Evolutionary conservation across 352 stramenopile species (phyloP).

Genomic region (Globisporangium polare): DNA sequence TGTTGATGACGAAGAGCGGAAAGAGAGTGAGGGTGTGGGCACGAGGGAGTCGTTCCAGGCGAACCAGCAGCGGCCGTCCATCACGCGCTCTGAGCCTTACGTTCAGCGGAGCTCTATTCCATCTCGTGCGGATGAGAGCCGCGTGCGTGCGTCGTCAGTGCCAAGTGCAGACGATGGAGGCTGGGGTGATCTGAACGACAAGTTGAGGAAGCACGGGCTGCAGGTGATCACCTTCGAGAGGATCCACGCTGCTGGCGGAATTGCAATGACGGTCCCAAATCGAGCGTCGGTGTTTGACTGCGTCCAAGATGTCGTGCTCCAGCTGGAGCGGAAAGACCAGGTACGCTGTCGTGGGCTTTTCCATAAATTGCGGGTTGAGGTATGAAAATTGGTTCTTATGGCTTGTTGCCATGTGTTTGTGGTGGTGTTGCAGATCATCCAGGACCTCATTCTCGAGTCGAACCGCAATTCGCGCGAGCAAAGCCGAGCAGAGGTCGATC

Average conservation of each 20-base stretch:
- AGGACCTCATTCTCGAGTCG: constrained; percentile 70
- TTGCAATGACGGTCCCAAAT: constrained; percentile 28
- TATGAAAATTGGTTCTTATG: not conserved
- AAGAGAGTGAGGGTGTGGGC: not conserved
- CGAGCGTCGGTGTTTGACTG: constrained; percentile 47
- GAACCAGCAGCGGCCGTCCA: not conserved
- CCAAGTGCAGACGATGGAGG: not conserved
- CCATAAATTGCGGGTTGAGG: not conserved
- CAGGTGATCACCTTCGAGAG: constrained; percentile 37
- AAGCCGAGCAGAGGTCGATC: constrained; percentile 37
- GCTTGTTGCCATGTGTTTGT: not conserved
- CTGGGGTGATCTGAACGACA: constrained; percentile 36
- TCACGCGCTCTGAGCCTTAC: not conserved
- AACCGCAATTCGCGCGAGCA: constrained; percentile 55
- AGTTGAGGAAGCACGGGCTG: constrained; percentile 57
- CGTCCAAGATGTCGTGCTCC: constrained; percentile 57
- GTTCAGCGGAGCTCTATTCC: not conserved
- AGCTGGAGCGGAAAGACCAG: constrained; percentile 68
- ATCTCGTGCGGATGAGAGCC: not conserved
- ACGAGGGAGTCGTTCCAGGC: not conserved
- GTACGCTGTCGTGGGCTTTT: constrained; percentile 18
- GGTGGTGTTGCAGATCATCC: constrained; percentile 42
- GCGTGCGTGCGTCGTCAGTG: not conserved
- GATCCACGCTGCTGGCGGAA: constrained; percentile 9
- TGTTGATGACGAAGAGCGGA: constrained; percentile 7